These are phyloP conservation scores for Trichoderma orchidacearum DNA, from an alignment of 495 filamentous ascomycete species.

Conservation along the genomic window DNA sequence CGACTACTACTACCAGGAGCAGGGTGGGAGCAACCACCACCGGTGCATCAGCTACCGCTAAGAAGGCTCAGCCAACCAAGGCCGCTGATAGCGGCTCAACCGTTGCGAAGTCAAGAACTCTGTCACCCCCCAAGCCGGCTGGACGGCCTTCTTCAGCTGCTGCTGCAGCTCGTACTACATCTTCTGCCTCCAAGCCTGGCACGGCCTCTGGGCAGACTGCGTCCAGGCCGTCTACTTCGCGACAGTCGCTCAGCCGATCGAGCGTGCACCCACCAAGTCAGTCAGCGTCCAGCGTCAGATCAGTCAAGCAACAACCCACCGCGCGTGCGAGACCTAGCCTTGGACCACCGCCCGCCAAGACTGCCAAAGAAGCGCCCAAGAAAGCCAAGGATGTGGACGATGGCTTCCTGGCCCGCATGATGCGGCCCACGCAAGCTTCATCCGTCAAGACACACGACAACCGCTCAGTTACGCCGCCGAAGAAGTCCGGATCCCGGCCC, in stretches of 20 bases:
- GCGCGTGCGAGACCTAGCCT: constrained; percentile 33
- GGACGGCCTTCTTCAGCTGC: constrained; percentile 49
- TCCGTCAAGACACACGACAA: constrained; percentile 68
- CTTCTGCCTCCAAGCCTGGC: constrained; percentile 41
- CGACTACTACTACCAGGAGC: background rate
- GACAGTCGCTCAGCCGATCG: constrained; percentile 20
- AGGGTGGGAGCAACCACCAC: constrained; percentile 4
- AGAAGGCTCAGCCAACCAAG: constrained; percentile 15
- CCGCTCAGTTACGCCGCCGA: constrained; percentile 25
- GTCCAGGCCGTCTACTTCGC: constrained; percentile 14
- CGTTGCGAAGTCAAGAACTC: constrained; percentile 42
- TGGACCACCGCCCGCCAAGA: constrained; percentile 32
- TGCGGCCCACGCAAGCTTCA: constrained; percentile 73
- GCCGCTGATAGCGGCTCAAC: constrained; percentile 12
- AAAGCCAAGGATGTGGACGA: constrained; percentile 45
- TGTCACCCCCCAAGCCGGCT: constrained; percentile 51
- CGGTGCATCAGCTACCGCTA: constrained; percentile 11
- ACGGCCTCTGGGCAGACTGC: constrained; percentile 21
- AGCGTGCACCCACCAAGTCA: background rate
- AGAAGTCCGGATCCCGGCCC: constrained; percentile 15
- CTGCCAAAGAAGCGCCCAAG: constrained; percentile 21
- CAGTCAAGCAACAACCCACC: constrained; percentile 26
- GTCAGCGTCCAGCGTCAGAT: constrained; percentile 17
- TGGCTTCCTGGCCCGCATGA: constrained; percentile 81
- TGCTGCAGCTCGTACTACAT: constrained; percentile 46